Evolutionary conservation across 805 yeast species (phyloP).

Genomic region (Lachancea dasiensis): DNA sequence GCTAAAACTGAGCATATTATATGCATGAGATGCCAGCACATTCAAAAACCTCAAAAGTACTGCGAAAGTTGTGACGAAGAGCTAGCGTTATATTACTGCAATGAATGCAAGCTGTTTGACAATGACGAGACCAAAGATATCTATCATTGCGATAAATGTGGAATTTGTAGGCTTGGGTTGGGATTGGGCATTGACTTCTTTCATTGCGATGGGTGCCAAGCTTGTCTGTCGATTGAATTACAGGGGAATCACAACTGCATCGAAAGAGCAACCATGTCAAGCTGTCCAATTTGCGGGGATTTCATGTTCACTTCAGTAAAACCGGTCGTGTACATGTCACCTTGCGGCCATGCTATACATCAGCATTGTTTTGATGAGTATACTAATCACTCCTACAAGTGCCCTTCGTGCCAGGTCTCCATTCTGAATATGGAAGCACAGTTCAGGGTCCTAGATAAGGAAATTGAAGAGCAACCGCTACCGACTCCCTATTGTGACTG

Average conservation of each 20-base stretch:
- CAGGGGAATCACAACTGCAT: slow-evolving; percentile 76
- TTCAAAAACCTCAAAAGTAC: slow-evolving; percentile 65
- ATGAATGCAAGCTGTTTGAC: slow-evolving; percentile 74
- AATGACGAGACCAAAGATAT: slow-evolving; percentile 74
- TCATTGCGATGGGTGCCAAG: slow-evolving; percentile 86
- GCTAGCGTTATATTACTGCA: slow-evolving; percentile 74
- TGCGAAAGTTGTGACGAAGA: slow-evolving; percentile 63
- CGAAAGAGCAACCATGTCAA: slow-evolving; percentile 80
- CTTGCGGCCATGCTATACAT: slow-evolving; percentile 92
- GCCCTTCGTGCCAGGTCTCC: slow-evolving; percentile 85
- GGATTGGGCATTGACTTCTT: slow-evolving; percentile 86
- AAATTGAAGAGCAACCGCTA: slow-evolving; percentile 65
- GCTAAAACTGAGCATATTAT: slow-evolving; percentile 58
- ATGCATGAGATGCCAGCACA: slow-evolving; percentile 74
- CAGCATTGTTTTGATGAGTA: slow-evolving; percentile 76
- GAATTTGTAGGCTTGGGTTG: slow-evolving; percentile 83
- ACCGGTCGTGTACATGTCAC: slow-evolving; percentile 81
- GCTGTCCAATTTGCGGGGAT: slow-evolving; percentile 91
- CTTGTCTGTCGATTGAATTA: slow-evolving; percentile 77
- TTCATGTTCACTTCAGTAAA: slow-evolving; percentile 77
- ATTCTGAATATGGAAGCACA: slow-evolving; percentile 83
- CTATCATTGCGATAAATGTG: slow-evolving; percentile 90
- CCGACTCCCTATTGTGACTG: slow-evolving; percentile 77
- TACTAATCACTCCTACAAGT: slow-evolving; percentile 77
- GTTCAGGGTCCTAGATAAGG: slow-evolving; percentile 80